Conservation (phyloP, 2,329 filamentous ascomycete genomes). For the Clathrospora elynae region DNA sequence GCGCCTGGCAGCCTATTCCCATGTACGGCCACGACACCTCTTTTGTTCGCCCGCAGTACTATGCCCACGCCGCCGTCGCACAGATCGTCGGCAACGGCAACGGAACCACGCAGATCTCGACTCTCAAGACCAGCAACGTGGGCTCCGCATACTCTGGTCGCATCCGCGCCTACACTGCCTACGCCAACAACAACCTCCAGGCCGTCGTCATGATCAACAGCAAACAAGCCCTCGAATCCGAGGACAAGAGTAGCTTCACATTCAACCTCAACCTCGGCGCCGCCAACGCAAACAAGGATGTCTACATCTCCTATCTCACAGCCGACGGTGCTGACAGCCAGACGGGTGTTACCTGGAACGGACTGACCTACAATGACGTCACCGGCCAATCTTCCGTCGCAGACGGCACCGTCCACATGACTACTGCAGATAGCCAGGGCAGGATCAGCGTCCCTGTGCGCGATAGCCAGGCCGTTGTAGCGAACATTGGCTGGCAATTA, state of each 20-base stretch:
- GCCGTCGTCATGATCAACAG: slow-evolving; percentile 56
- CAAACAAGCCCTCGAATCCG: slow-evolving; percentile 50
- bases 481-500: slow-evolving; percentile 51
- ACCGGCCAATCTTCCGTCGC: slow-evolving; percentile 50
- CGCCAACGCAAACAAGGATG: slow-evolving; percentile 48
- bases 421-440: slow-evolving; percentile 31
- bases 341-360: slow-evolving; percentile 54
- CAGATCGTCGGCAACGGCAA: slow-evolving; percentile 56
- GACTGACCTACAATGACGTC: slow-evolving; percentile 51
- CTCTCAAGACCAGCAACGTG: slow-evolving; percentile 38
- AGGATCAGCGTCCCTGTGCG: slow-evolving; percentile 41
- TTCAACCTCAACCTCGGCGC: slow-evolving; percentile 52
- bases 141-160: slow-evolving; percentile 49
- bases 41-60: slow-evolving; percentile 57
- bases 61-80: slow-evolving; percentile 58
- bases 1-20: slow-evolving; percentile 56
- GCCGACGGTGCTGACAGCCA: slow-evolving; percentile 53
- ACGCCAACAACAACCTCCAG: slow-evolving; percentile 51
- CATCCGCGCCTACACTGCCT: slow-evolving; percentile 54
- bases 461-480: slow-evolving; percentile 56
- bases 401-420: slow-evolving; percentile 39
- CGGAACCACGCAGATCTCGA: slow-evolving; percentile 53
- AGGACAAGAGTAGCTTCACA: slow-evolving; percentile 48
- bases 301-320: slow-evolving; percentile 57
- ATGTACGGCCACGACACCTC: slow-evolving; percentile 50